Percentiles rank a stretch among this genome's conserved stretches.
Evolutionary conservation across 257 asterid genomes (phyloP).

Genomic region (Fraxinus excelsior): DNA sequence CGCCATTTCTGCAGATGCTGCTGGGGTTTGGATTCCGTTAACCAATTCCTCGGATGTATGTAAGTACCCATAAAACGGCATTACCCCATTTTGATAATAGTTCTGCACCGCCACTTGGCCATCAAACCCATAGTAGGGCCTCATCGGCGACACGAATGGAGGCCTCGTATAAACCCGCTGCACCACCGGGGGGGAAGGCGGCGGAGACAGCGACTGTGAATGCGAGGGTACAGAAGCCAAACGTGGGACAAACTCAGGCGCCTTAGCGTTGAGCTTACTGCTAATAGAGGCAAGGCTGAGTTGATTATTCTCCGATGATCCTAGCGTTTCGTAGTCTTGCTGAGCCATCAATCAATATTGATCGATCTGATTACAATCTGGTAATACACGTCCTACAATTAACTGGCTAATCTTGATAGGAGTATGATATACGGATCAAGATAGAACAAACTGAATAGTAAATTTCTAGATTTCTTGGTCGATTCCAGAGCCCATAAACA

Average conservation of each 20-base stretch:
- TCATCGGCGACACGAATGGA: conserved; percentile 37
- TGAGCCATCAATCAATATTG: conserved; percentile 6
- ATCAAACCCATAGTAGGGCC: conserved; percentile 46
- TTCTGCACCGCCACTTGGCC: conserved; percentile 16
- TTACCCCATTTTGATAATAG: conserved; percentile 34
- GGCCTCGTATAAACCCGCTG: conserved; percentile 32
- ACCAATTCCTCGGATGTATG: background rate
- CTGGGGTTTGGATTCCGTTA: conserved; percentile 18
- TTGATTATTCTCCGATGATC: background rate
- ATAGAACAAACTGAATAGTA: background rate
- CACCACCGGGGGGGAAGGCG: conserved; percentile 2
- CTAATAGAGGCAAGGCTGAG: background rate
- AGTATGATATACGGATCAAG: background rate
- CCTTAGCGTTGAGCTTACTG: conserved; percentile 64
- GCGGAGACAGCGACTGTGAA: conserved; percentile 15
- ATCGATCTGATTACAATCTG: background rate
- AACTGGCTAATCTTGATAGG: background rate
- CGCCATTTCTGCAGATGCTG: conserved; percentile 34
- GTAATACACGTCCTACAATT: background rate
- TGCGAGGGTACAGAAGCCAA: conserved; percentile 38
- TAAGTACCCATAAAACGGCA: conserved; percentile 42
- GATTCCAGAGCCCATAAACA: background rate
- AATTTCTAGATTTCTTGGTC: background rate
- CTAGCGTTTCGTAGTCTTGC: background rate
- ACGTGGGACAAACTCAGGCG: conserved; percentile 81